Percentiles rank a stretch among this genome's conserved stretches.
Evolutionary conservation across 352 stramenopile genomes (phyloP).

Genomic region (Phytophthora pinifolia): DNA sequence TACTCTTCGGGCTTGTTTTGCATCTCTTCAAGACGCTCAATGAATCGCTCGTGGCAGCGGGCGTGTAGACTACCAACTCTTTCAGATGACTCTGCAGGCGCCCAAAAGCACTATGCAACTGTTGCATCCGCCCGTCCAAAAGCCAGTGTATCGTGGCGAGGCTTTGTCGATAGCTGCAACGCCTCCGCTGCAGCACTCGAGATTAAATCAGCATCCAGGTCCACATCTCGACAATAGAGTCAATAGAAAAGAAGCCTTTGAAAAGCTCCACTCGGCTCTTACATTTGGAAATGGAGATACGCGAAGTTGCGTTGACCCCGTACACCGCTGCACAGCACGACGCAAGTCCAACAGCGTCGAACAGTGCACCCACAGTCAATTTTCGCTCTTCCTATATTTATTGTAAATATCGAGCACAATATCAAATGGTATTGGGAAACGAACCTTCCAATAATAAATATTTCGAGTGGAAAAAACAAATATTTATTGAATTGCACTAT

Average conservation of each 20-base stretch:
- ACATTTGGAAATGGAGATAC: conserved; percentile 48
- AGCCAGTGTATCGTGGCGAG: not conserved
- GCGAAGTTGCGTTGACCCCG: conserved; percentile 12
- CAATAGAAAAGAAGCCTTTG: not conserved
- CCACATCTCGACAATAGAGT: conserved; percentile 21
- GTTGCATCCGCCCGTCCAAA: conserved; percentile 35
- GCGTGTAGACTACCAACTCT: conserved; percentile 34
- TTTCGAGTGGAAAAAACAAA: conserved; percentile 32
- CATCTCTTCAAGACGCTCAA: conserved; percentile 31
- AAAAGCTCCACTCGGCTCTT: not conserved
- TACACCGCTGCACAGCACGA: conserved; percentile 13
- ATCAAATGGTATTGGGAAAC: no score
- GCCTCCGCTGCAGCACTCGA: conserved; percentile 8
- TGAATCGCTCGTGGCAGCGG: conserved; percentile 41
- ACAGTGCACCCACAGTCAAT: not conserved
- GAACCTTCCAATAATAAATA: no score
- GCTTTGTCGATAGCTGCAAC: not conserved
- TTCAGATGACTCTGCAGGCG: conserved; percentile 42
- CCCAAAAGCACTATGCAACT: conserved; percentile 45
- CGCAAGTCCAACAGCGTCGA: not conserved
- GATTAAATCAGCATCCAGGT: conserved; percentile 17
- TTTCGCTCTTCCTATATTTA: no score
- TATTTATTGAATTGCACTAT: no score
- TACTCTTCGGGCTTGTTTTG: conserved; percentile 31
- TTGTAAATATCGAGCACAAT: no score